phyloP scores from a whole-genome alignment of 2,329 filamentous ascomycete species.

The Trichocomaceae sp. region DNA sequence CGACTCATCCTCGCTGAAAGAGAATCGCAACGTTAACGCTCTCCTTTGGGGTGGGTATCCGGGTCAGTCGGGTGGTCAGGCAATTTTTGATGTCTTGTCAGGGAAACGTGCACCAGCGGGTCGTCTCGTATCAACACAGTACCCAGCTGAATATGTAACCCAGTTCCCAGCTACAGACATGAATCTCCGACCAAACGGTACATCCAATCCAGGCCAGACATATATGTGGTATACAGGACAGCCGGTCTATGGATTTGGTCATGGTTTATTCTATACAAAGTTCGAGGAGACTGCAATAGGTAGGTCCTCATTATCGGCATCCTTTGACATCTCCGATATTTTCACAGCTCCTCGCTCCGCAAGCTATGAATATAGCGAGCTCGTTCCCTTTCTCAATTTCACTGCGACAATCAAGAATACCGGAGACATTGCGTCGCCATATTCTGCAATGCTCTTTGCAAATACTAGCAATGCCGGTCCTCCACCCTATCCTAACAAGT shows the following conservation, averaged over 20 bases:
- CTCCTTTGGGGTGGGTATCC: slow-evolving; percentile 42
- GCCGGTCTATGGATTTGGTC: slow-evolving; percentile 38
- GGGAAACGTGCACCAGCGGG: slow-evolving; percentile 38
- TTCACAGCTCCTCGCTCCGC: slow-evolving; percentile 20
- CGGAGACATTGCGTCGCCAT: slow-evolving; percentile 33
- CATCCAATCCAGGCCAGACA: slow-evolving; percentile 36
- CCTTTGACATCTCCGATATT: slow-evolving; percentile 33
- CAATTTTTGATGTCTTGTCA: slow-evolving; percentile 38
- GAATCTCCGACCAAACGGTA: slow-evolving; percentile 32
- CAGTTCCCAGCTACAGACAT: slow-evolving; percentile 38
- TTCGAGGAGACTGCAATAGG: slow-evolving; percentile 23
- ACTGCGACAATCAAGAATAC: slow-evolving; percentile 32
- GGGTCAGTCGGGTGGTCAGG: slow-evolving; percentile 38
- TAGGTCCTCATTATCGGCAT: not conserved
- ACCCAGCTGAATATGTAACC: slow-evolving; percentile 37
- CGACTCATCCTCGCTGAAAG: slow-evolving; percentile 35
- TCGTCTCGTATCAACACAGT: slow-evolving; percentile 35
- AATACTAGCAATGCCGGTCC: slow-evolving; percentile 33
- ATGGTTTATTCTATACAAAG: slow-evolving; percentile 40
- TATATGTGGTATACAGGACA: slow-evolving; percentile 40
- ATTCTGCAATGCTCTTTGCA: slow-evolving; percentile 36
- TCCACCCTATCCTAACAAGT: slow-evolving; percentile 37
- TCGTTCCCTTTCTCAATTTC: slow-evolving; percentile 33
- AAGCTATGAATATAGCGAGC: slow-evolving; percentile 26
- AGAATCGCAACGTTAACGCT: slow-evolving; percentile 35